phyloP scores from a whole-genome alignment of 140 eudicot genomes.

The Cichorium intybus region DNA sequence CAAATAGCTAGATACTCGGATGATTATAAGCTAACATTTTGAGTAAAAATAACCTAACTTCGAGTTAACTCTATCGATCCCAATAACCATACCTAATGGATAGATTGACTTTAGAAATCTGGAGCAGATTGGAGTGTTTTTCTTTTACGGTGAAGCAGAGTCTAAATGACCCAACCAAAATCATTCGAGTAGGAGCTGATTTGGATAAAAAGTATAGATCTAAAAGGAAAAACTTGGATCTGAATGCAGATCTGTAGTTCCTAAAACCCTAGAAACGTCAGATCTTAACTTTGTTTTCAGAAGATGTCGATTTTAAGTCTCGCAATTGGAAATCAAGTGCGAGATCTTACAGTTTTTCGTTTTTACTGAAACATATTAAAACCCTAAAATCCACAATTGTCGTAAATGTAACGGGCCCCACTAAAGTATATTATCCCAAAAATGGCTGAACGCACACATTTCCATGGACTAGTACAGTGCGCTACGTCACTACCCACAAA shows the following conservation, averaged over 20 bases:
- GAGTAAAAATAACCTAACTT: slow-evolving; percentile 8
- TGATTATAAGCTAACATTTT: slow-evolving; percentile 3
- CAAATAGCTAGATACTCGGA: not conserved
- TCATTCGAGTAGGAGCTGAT: not conserved
- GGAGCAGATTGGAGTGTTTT: slow-evolving; percentile 8
- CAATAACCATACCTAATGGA: slow-evolving; percentile 26
- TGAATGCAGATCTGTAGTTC: slow-evolving; percentile 23
- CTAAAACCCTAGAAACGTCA: slow-evolving; percentile 20
- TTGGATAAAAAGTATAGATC: not conserved
- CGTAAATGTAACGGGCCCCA: slow-evolving; percentile 13
- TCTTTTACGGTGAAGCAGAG: slow-evolving; percentile 28
- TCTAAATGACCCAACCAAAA: slow-evolving; percentile 16
- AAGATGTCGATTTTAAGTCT: not conserved
- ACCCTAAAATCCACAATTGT: not conserved
- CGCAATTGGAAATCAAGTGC: not conserved
- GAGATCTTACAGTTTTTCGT: slow-evolving; percentile 2
- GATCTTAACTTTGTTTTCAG: slow-evolving; percentile 11
- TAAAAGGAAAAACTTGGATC: slow-evolving; percentile 3
- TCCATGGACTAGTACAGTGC: not conserved
- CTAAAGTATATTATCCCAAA: slow-evolving; percentile 3
- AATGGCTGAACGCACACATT: not conserved
- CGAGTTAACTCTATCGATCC: not conserved
- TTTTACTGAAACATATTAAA: not conserved
- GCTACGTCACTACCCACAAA: slow-evolving; percentile 13
- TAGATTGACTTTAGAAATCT: slow-evolving; percentile 14